These are phyloP conservation scores for Dentipellis sp. DNA, from an alignment of 768 basidiomycete genomes.

Conservation along the genomic window DNA sequence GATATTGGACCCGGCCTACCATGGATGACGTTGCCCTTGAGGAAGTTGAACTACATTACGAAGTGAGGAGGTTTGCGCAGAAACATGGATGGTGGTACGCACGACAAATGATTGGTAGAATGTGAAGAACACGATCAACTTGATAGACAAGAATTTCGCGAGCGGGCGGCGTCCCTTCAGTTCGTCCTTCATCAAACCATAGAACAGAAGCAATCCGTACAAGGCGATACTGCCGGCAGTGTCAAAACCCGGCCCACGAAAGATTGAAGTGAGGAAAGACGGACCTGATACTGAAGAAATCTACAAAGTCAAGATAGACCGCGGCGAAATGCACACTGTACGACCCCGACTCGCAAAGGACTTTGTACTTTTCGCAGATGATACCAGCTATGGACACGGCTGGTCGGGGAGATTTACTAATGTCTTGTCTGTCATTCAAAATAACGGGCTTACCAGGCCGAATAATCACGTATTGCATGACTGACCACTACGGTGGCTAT, in stretches of 20 bases:
- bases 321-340: conserved; percentile 54
- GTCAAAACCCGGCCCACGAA: too few species aligned
- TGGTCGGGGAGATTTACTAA: conserved; percentile 12
- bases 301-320: conserved; percentile 62
- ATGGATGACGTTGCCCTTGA: conserved; percentile 68
- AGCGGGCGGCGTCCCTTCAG: conserved; percentile 68
- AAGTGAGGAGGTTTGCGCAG: background rate
- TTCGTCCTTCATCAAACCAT: conserved; percentile 72
- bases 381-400: conserved; percentile 69
- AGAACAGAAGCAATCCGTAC: conserved; percentile 80
- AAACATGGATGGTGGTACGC: background rate
- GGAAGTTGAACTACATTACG: conserved; percentile 43
- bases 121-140: conserved; percentile 80
- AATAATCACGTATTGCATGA: conserved; percentile 82
- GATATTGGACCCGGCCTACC: conserved; percentile 26
- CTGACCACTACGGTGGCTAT: conserved; percentile 51
- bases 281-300: conserved; percentile 78
- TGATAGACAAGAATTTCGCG: conserved; percentile 82
- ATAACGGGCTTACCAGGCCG: conserved; percentile 35
- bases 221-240: conserved; percentile 55
- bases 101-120: conserved; percentile 82
- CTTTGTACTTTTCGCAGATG: conserved; percentile 56
- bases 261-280: conserved; percentile 4
- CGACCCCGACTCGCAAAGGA: conserved; percentile 60
- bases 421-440: background rate